phyloP scores from a whole-genome alignment of 2,329 filamentous ascomycete species.

The Mollisiaceae sp. region DNA sequence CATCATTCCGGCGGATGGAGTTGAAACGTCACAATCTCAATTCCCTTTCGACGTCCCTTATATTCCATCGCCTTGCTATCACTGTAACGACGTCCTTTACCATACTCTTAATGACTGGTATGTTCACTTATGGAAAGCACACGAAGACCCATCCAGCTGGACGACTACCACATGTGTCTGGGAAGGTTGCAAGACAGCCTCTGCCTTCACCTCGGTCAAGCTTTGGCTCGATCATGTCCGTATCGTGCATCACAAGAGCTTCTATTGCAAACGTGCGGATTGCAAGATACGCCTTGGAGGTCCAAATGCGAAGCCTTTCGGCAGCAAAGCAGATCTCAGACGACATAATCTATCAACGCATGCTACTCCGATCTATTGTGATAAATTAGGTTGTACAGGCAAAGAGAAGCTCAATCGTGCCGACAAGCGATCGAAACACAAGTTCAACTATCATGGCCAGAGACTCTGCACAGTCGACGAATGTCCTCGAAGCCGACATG shows the following conservation, averaged over 20 bases:
- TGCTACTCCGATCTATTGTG: not conserved
- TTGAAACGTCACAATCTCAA: not conserved
- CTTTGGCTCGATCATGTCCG: conserved; percentile 7
- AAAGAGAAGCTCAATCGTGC: not conserved
- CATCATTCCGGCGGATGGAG: not conserved
- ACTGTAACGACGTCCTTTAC: not conserved
- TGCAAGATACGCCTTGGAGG: not conserved
- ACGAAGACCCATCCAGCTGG: not conserved
- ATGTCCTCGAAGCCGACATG: not conserved
- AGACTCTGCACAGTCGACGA: not conserved
- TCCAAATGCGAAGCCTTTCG: not conserved
- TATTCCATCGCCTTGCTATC: not conserved
- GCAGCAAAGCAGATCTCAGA: not conserved
- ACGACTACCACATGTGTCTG: not conserved
- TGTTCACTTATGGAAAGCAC: not conserved
- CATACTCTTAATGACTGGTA: not conserved
- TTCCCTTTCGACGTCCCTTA: not conserved
- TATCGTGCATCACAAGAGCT: not conserved
- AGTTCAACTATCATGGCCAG: not conserved
- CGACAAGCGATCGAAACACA: not conserved
- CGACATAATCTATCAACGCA: not conserved
- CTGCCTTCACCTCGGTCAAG: not conserved
- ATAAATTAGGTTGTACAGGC: not conserved
- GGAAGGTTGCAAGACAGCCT: not conserved
- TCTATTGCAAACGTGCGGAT: not conserved